Evolutionary conservation across 805 yeast genomes (phyloP), one percentile per base, ranked within the genome.

Genomic region (Maudiozyma bulderi): DNA sequence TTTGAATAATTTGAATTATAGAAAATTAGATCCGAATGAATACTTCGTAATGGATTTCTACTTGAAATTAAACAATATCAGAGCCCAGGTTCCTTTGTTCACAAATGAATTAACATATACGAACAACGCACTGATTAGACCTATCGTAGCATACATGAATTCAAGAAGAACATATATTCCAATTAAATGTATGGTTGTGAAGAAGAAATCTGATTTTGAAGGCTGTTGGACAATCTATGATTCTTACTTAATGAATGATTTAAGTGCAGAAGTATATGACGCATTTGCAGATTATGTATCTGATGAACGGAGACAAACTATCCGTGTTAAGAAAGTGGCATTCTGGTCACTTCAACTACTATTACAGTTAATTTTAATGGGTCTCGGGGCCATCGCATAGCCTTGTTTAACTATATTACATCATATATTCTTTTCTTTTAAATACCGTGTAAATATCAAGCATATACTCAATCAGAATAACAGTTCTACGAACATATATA

Each of bases 181-280:
- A 42, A 81, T 91, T 50, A 75, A 81, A 52, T 87, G 95, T 60
- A 78, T 88, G 4, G 81, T 93, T 8, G 83, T 84, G 34, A 93
- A 93, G 62, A 76, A 79, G 43, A 67, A 89, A 26, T 71, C 73
- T 30, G 99, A 93, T 60, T 93, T 93, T 64, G 89, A 86, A 58
- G 99, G 99, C 0, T 80, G 95, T 7, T 93, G 99, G 99, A 91
- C 99, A 1, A 74, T 88, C 3, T 93, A 89, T 65, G 99, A 93
- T 63, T 84, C 93, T 30, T 72, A 84, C 47, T 71, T 93, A 51
- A 88, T 91, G 95, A 93, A 86, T 61, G 97, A 91, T 61, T 73
- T 93, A 46, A 84, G 93, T 31, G 82, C 82, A 32, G 95, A 87
- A 56, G 93, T 91, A 5, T 91, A 91, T 66, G 89, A 88, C 55